phyloP scores from a whole-genome alignment of 169 alveolate genomes.

The Cryptosporidium canis region DNA sequence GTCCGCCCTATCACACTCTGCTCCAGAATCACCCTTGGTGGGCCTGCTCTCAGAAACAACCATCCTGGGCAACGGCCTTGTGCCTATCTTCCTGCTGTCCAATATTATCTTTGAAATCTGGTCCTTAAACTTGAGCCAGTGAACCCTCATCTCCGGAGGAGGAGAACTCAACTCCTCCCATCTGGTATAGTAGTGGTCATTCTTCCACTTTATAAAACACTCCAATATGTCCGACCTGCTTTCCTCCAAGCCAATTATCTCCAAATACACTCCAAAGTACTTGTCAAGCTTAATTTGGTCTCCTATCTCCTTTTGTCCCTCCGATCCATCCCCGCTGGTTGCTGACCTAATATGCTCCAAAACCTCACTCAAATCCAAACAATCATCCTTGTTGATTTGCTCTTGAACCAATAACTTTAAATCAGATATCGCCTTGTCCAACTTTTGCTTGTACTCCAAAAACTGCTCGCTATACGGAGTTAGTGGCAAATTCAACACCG shows the following conservation, averaged over 20 bases:
- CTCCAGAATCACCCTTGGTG: background rate
- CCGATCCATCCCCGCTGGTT: background rate
- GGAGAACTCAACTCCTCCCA: conserved; percentile 58
- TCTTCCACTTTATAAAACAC: conserved; percentile 69
- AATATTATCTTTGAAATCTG: conserved; percentile 33
- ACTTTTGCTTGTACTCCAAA: conserved; percentile 10
- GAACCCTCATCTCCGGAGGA: conserved; percentile 29
- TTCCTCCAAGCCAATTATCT: conserved; percentile 12
- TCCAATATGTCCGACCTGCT: conserved; percentile 15
- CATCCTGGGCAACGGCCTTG: conserved; percentile 39
- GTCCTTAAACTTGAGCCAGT: conserved; percentile 39
- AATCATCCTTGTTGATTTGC: background rate
- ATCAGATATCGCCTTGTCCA: conserved; percentile 53
- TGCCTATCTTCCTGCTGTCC: conserved; percentile 39
- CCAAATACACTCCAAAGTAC: conserved; percentile 19
- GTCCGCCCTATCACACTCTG: background rate
- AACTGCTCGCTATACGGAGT: conserved; percentile 62
- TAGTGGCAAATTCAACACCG: conserved; percentile 19
- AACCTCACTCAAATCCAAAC: background rate
- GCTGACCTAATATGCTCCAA: conserved; percentile 11
- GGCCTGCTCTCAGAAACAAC: background rate
- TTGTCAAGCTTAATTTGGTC: background rate
- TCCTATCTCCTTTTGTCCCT: background rate
- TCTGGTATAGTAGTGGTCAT: conserved; percentile 54
- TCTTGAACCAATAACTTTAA: conserved; percentile 6